Percentiles rank a stretch among this genome's conserved stretches.
Evolutionary conservation across 73 alveolate genomes (phyloP).

Genomic region (Paramecium bursaria): DNA sequence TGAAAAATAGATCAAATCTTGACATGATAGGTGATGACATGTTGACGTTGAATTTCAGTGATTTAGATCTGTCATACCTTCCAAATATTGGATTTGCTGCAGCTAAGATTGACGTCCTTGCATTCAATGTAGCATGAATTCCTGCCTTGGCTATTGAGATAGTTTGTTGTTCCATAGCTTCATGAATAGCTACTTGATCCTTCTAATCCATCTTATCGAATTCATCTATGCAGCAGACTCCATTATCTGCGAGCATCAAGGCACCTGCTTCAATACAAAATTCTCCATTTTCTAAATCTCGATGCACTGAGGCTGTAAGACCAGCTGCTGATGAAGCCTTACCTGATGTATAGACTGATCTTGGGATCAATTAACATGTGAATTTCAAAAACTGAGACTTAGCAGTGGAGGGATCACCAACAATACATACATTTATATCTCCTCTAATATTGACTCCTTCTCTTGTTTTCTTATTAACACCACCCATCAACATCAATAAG

Average conservation of each 20-base stretch:
- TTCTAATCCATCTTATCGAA: conserved; percentile 99
- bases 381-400: conserved; percentile 97
- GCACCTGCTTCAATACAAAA: conserved; percentile 99
- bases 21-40: conserved; percentile 99
- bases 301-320: conserved; percentile 93
- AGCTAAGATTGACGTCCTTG: conserved; percentile 98
- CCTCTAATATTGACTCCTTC: conserved; percentile 99
- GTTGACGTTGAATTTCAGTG: conserved; percentile 93
- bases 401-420: conserved; percentile 99
- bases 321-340: conserved; percentile 99
- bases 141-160: conserved; percentile 98
- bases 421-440: conserved; percentile 97
- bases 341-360: conserved; percentile 98
- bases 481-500: conserved; percentile 96
- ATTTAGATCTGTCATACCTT: conserved; percentile 94
- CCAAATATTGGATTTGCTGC: conserved; percentile 99
- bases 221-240: conserved; percentile 99
- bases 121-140: conserved; percentile 89
- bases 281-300: conserved; percentile 98
- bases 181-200: conserved; percentile 99
- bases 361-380: conserved; percentile 91
- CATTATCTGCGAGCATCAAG: conserved; percentile 99
- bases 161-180: conserved; percentile 99
- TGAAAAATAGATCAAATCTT: conserved; percentile 98
- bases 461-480: conserved; percentile 92